These are phyloP conservation scores for Botrytis galanthina DNA, from an alignment of 2,329 filamentous ascomycete genomes.

Conservation along the genomic window DNA sequence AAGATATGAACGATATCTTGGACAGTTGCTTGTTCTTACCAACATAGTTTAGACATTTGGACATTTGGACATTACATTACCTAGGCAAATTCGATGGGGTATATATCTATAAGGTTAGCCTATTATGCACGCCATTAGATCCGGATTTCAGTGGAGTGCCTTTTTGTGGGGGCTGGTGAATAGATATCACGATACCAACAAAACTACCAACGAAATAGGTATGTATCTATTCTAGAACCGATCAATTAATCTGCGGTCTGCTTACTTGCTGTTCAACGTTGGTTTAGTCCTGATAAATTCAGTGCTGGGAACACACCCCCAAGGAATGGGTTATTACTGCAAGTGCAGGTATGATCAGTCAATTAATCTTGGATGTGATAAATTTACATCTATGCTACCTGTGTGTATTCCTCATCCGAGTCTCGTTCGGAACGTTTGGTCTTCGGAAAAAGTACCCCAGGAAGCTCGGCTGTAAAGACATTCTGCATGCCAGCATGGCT, in stretches of 20 bases:
- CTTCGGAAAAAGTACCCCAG: constrained; percentile 11
- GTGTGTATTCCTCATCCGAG: background rate
- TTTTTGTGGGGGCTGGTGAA: background rate
- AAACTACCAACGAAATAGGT: background rate
- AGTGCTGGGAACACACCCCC: too few species aligned
- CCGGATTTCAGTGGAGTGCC: background rate
- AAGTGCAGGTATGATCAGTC: background rate
- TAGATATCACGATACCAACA: background rate
- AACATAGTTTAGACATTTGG: background rate
- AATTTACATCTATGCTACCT: background rate
- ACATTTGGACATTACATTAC: background rate
- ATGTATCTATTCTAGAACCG: background rate
- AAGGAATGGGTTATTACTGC: background rate
- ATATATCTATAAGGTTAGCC: background rate
- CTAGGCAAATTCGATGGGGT: background rate
- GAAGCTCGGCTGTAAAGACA: constrained; percentile 8
- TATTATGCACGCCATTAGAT: constrained; percentile 1
- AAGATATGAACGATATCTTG: background rate
- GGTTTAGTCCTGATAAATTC: background rate
- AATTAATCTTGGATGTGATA: background rate
- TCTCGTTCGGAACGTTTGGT: background rate
- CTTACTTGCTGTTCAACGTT: background rate
- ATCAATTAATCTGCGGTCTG: background rate
- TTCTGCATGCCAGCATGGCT: constrained; percentile 15
- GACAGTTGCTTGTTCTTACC: background rate